Evolutionary conservation across 1,139 yeast species (phyloP).

Genomic region (Candida sanyaensis): DNA sequence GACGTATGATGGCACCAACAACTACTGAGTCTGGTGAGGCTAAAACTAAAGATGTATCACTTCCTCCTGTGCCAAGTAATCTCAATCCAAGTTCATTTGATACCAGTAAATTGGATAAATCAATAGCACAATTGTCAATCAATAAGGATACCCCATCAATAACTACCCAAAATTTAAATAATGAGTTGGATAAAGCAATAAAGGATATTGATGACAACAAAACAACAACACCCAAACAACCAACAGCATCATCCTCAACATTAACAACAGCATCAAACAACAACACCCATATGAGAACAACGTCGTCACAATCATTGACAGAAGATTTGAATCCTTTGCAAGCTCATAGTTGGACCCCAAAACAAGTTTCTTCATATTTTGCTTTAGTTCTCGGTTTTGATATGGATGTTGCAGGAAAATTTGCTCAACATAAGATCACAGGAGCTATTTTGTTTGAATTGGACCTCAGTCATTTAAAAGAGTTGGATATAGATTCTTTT

Average conservation of each 20-base stretch:
- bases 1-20: slow-evolving; percentile 42
- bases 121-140: slow-evolving; percentile 6
- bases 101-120: slow-evolving; percentile 5
- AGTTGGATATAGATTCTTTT: slow-evolving; percentile 86
- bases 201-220: slow-evolving; percentile 49
- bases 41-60: slow-evolving; percentile 2
- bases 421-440: slow-evolving; percentile 83
- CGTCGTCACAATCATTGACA: slow-evolving; percentile 17
- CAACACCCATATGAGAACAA: slow-evolving; percentile 8
- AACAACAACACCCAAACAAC: slow-evolving; percentile 1
- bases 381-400: slow-evolving; percentile 70
- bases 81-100: slow-evolving; percentile 7
- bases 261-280: too few species aligned
- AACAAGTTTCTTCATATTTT: slow-evolving; percentile 80
- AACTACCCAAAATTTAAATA: slow-evolving; percentile 29
- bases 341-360: slow-evolving; percentile 78
- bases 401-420: slow-evolving; percentile 68
- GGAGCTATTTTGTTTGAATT: slow-evolving; percentile 84
- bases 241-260: not conserved
- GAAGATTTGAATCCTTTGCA: slow-evolving; percentile 50
- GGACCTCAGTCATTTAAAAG: slow-evolving; percentile 84
- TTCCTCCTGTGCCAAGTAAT: slow-evolving; percentile 7
- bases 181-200: slow-evolving; percentile 84
- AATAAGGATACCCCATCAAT: not conserved
- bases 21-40: slow-evolving; percentile 1